Percentiles rank a stretch among this genome's conserved stretches.
Evolutionary conservation across 1,139 yeast species (phyloP).

Genomic region (Yamadazyma spencermartinsiae): DNA sequence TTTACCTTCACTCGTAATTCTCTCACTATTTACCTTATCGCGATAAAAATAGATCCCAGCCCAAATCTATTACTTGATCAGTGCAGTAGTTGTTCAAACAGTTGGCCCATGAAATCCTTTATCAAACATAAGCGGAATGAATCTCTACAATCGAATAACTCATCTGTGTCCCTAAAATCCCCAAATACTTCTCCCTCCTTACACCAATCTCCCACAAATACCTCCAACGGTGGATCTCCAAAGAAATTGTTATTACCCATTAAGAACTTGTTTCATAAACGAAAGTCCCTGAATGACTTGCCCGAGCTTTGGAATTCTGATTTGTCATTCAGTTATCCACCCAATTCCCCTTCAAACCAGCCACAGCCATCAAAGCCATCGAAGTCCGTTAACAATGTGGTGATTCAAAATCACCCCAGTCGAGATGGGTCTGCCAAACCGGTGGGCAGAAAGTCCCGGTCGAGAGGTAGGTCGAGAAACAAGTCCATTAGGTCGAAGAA

Average conservation of each 20-base stretch:
- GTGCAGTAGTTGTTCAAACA: too few relatives aligned
- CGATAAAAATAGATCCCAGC: neutral
- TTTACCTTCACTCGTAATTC: neutral
- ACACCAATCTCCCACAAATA: slow-evolving; percentile 15
- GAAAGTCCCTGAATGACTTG: slow-evolving; percentile 12
- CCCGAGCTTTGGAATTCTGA: slow-evolving; percentile 5
- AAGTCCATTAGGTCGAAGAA: neutral
- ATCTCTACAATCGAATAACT: slow-evolving; percentile 17
- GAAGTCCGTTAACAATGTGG: too few relatives aligned
- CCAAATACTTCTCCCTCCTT: slow-evolving; percentile 25
- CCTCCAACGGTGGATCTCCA: slow-evolving; percentile 33
- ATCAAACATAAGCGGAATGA: slow-evolving; percentile 42
- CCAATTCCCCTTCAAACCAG: neutral
- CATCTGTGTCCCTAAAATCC: slow-evolving; percentile 15
- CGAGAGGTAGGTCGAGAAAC: neutral
- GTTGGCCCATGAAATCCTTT: slow-evolving; percentile 51
- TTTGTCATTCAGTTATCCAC: neutral
- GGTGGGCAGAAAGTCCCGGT: neutral
- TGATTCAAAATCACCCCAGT: neutral
- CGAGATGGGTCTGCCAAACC: neutral
- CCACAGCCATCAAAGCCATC: too few relatives aligned
- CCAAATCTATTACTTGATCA: too few relatives aligned
- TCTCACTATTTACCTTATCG: neutral
- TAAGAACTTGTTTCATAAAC: slow-evolving; percentile 34
- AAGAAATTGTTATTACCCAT: slow-evolving; percentile 46